Evolutionary conservation across 345 rosid species (phyloP).

Genomic region (Melastoma malabathricum): DNA sequence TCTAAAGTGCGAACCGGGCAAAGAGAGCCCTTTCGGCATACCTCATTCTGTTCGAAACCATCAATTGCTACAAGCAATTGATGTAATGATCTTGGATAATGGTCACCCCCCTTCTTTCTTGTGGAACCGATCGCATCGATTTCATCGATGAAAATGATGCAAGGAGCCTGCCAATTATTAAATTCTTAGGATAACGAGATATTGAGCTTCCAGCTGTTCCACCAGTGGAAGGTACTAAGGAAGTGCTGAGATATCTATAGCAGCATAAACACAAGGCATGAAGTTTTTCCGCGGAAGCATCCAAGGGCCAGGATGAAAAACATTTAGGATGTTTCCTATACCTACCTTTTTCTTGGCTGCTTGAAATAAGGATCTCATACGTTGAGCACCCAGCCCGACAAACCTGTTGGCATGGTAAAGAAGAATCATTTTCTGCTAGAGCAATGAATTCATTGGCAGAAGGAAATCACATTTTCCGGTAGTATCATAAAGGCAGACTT

Average conservation of each 20-base stretch:
- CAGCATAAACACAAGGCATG: neutral
- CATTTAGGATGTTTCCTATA: no score
- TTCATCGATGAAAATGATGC: slow-evolving; percentile 96
- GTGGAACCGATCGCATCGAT: slow-evolving; percentile 97
- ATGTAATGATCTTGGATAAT: slow-evolving; percentile 90
- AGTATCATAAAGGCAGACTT: no score
- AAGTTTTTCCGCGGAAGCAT: slow-evolving; percentile 2
- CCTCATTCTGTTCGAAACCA: slow-evolving; percentile 99
- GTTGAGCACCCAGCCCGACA: slow-evolving; percentile 96
- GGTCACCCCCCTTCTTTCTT: slow-evolving; percentile 96
- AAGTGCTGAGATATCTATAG: no score
- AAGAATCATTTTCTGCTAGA: no score
- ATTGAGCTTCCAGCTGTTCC: no score
- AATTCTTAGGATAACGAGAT: no score
- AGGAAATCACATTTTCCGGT: no score
- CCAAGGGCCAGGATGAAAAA: no score
- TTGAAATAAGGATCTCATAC: slow-evolving; percentile 89
- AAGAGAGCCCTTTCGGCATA: slow-evolving; percentile 14
- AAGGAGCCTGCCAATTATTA: slow-evolving; percentile 59
- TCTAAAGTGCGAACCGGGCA: neutral
- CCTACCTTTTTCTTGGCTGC: slow-evolving; percentile 94
- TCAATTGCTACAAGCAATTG: slow-evolving; percentile 98
- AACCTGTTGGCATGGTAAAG: no score
- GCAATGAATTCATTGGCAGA: no score
- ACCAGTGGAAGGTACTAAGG: no score